A percentile compares a stretch with the other conserved stretches of the same genome.
These are phyloP conservation scores for Plasmopara muralis DNA, from an alignment of 352 stramenopile genomes.

Conservation along the genomic window DNA sequence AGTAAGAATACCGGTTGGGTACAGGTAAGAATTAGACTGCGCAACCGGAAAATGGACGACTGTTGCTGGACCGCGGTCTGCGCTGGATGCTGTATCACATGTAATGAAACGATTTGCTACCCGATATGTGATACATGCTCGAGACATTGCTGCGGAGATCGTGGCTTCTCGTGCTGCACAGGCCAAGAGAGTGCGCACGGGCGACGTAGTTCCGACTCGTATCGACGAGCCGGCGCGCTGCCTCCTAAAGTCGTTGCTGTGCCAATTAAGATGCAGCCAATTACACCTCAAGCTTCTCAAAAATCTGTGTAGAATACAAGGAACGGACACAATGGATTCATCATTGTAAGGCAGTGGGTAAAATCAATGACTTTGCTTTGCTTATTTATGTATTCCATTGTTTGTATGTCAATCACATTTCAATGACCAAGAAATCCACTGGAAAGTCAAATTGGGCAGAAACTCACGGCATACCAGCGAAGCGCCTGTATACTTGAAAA, in stretches of 20 bases:
- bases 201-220: conserved; percentile 4
- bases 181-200: conserved; percentile 6
- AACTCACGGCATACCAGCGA: too few species aligned
- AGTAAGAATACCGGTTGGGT: background rate
- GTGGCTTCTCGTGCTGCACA: conserved; percentile 20
- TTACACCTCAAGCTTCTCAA: background rate
- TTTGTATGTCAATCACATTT: too few species aligned
- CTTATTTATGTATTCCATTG: too few species aligned
- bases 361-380: too few species aligned
- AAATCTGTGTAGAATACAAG: background rate
- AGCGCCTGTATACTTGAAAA: too few species aligned
- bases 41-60: conserved; percentile 17
- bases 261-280: conserved; percentile 19
- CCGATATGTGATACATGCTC: conserved; percentile 17
- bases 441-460: too few species aligned
- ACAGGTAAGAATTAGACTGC: background rate
- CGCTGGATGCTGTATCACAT: conserved; percentile 23
- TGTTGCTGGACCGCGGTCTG: conserved; percentile 20
- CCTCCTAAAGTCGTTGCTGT: conserved; percentile 10
- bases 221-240: conserved; percentile 5
- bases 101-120: conserved; percentile 10
- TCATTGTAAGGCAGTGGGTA: too few species aligned
- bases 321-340: background rate
- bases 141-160: conserved; percentile 17
- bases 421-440: too few species aligned